Percentiles rank a stretch among this genome's conserved stretches.
These are phyloP conservation scores for Globisporangium barbulae DNA, from an alignment of 352 stramenopile species.

Conservation along the genomic window DNA sequence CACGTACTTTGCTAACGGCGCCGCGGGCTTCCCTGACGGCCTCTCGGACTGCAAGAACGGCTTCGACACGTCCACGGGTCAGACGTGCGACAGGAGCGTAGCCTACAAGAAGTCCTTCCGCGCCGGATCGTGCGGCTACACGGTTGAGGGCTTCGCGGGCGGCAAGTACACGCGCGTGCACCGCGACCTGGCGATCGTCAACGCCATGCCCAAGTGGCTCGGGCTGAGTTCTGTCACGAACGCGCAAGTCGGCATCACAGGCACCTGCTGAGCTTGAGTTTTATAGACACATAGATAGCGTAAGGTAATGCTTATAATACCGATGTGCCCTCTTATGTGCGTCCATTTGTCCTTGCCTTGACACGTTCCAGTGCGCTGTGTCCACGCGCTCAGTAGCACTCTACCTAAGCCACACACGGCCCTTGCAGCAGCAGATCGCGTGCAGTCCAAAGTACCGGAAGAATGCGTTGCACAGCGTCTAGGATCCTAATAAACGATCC, in stretches of 20 bases:
- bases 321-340: too few relatives aligned
- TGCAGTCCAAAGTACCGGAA: too few relatives aligned
- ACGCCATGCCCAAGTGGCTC: conserved; percentile 55
- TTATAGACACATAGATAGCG: neutral
- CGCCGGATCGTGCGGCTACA: conserved; percentile 52
- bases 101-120: conserved; percentile 51
- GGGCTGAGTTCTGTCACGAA: conserved; percentile 26
- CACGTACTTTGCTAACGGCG: conserved; percentile 46
- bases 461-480: too few relatives aligned
- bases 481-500: neutral
- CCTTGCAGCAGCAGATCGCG: too few relatives aligned
- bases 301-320: neutral
- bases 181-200: conserved; percentile 58
- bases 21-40: conserved; percentile 52
- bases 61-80: conserved; percentile 30
- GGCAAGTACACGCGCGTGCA: conserved; percentile 70
- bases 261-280: conserved; percentile 23
- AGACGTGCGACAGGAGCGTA: conserved; percentile 34
- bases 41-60: conserved; percentile 34
- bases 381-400: too few relatives aligned
- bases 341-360: too few relatives aligned
- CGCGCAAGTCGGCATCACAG: conserved; percentile 33
- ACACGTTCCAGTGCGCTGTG: too few relatives aligned
- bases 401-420: too few relatives aligned
- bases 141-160: conserved; percentile 40